Conservation (phyloP, 1,139 yeast genomes). For the Debaryomycetaceae sp. region DNA sequence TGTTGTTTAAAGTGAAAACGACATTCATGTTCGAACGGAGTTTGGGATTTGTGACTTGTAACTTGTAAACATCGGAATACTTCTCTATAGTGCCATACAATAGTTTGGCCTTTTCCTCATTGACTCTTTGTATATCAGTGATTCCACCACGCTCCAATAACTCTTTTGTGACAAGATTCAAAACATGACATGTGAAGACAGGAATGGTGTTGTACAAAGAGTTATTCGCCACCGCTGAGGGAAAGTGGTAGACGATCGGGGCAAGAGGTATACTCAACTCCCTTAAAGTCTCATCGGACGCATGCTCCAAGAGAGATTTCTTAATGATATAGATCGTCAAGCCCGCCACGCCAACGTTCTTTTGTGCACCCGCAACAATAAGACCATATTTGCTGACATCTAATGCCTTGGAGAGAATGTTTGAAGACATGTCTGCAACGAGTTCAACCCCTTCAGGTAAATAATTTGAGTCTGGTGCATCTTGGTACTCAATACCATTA, state of each 20-base stretch:
- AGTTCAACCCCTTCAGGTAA: conserved; percentile 69
- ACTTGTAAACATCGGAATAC: conserved; percentile 58
- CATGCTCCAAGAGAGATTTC: conserved; percentile 68
- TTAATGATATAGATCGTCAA: conserved; percentile 86
- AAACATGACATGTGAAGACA: conserved; percentile 81
- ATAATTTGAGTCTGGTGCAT: conserved; percentile 45
- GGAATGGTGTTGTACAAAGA: conserved; percentile 96
- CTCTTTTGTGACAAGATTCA: conserved; percentile 70
- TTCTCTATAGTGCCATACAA: conserved; percentile 65
- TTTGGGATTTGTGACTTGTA: conserved; percentile 56
- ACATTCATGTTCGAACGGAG: conserved; percentile 89
- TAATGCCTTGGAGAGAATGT: conserved; percentile 74
- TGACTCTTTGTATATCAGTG: conserved; percentile 50
- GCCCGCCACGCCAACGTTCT: conserved; percentile 95
- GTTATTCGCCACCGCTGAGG: conserved; percentile 81
- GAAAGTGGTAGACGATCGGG: conserved; percentile 87
- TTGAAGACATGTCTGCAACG: conserved; percentile 94
- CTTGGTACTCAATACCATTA: conserved; percentile 82
- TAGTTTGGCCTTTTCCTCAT: conserved; percentile 55
- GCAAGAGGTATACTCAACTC: conserved; percentile 64
- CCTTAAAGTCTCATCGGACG: conserved; percentile 59
- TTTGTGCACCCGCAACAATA: conserved; percentile 94
- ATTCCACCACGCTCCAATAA: conserved; percentile 60
- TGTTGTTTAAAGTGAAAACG: conserved; percentile 71
- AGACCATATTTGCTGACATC: conserved; percentile 85